phyloP scores from a whole-genome alignment of 495 filamentous ascomycete genomes.

The Thermothielavioides terrestris region DNA sequence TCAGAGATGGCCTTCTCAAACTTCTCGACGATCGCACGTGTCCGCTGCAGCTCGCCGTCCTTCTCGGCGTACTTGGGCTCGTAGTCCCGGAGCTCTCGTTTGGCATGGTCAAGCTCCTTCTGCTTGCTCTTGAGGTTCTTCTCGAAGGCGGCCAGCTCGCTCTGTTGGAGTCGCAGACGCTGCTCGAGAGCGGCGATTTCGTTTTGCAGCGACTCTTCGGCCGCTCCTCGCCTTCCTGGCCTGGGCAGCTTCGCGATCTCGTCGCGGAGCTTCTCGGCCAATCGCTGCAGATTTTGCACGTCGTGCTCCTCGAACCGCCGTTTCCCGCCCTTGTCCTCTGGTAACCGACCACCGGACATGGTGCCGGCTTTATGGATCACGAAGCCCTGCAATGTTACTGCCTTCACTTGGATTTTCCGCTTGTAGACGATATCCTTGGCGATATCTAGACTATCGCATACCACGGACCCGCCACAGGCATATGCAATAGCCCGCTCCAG shows the following conservation, averaged over 20 bases:
- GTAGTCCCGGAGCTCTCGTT: conserved; percentile 61
- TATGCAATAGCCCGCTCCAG: conserved; percentile 89
- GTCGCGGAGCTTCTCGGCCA: conserved; percentile 55
- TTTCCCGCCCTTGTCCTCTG: conserved; percentile 59
- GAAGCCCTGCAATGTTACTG: conserved; percentile 83
- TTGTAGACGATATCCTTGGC: conserved; percentile 88
- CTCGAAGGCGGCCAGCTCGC: conserved; percentile 73
- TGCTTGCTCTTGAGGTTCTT: conserved; percentile 79
- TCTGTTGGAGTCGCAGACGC: conserved; percentile 57
- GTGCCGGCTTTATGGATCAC: conserved; percentile 95
- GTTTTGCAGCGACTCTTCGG: conserved; percentile 71
- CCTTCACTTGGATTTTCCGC: conserved; percentile 78
- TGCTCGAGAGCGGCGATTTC: conserved; percentile 81
- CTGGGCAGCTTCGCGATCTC: conserved; percentile 71
- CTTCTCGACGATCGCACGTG: conserved; percentile 54
- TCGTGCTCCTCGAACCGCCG: conserved; percentile 86
- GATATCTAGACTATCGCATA: conserved; percentile 78
- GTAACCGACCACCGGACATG: conserved; percentile 89
- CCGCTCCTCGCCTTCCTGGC: conserved; percentile 58
- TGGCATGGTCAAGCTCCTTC: conserved; percentile 67
- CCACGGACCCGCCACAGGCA: conserved; percentile 89
- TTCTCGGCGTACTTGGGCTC: conserved; percentile 72
- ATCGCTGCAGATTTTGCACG: conserved; percentile 65
- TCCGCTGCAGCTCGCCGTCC: conserved; percentile 54
- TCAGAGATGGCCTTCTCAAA: conserved; percentile 69